Percentiles rank a stretch among this genome's conserved stretches.
Conservation (phyloP, 129 eudicot genomes). For the Rutidosis leptorrhynchoides region DNA sequence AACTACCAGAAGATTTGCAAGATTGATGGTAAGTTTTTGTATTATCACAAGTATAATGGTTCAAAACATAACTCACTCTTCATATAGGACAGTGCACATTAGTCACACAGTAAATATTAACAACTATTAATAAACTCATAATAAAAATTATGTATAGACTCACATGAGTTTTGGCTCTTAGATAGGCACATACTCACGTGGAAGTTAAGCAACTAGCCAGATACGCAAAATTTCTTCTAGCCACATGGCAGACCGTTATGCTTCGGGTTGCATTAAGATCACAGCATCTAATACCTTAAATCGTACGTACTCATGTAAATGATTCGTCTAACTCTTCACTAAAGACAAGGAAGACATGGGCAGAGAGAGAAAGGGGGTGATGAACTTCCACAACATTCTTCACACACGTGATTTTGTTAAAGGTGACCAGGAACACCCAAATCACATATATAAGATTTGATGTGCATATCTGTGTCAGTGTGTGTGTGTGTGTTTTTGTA, state of each 20-base stretch:
- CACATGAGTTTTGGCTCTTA: slow-evolving; percentile 9
- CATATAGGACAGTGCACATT: background rate
- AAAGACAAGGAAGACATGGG: slow-evolving; percentile 25
- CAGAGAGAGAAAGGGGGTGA: slow-evolving; percentile 5
- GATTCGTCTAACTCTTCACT: slow-evolving; percentile 17
- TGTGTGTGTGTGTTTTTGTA: background rate
- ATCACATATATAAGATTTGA: background rate
- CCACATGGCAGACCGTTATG: slow-evolving; percentile 27
- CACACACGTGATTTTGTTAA: background rate
- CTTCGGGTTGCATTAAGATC: slow-evolving; percentile 26
- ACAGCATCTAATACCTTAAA: slow-evolving; percentile 29
- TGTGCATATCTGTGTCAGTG: no score
- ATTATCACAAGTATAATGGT: background rate
- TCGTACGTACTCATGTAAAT: slow-evolving; percentile 23
- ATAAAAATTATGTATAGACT: background rate
- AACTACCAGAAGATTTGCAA: background rate
- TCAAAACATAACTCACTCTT: background rate
- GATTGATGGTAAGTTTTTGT: background rate
- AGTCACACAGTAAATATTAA: background rate
- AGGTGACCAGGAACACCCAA: slow-evolving; percentile 10
- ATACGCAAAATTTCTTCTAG: slow-evolving; percentile 22
- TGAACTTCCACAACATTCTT: background rate
- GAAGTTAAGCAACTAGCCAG: slow-evolving; percentile 30
- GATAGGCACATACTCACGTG: slow-evolving; percentile 7
- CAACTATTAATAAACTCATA: background rate